Percentiles rank a stretch among this genome's conserved stretches.
Evolutionary conservation across 2,329 filamentous ascomycete genomes (phyloP).

Genomic region (Pseudogymnoascus sp.): DNA sequence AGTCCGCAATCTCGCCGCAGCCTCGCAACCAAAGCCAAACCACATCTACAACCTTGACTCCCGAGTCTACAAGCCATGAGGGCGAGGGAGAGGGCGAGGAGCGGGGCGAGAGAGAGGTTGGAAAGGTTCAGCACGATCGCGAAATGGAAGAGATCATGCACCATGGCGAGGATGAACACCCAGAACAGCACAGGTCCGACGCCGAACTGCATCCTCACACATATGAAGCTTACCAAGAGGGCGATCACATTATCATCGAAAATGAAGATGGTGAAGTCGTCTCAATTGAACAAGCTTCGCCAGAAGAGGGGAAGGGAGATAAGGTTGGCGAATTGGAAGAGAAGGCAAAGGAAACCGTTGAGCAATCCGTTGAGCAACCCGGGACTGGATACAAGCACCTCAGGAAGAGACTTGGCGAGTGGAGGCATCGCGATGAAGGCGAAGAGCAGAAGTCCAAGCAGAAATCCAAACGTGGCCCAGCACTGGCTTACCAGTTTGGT

Average conservation of each 20-base stretch:
- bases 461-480: constrained; percentile 55
- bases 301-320: constrained; percentile 19
- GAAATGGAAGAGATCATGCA: constrained; percentile 29
- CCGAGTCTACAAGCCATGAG: constrained; percentile 20
- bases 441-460: constrained; percentile 26
- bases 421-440: constrained; percentile 33
- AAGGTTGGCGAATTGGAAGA: constrained; percentile 19
- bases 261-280: constrained; percentile 82
- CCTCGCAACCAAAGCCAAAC: constrained; percentile 23
- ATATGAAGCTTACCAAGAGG: constrained; percentile 73
- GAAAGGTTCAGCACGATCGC: constrained; percentile 27
- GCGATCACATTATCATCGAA: constrained; percentile 70
- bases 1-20: constrained; percentile 78
- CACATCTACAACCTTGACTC: constrained; percentile 25
- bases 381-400: constrained; percentile 14
- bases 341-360: constrained; percentile 21
- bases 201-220: constrained; percentile 25
- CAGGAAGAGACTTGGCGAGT: constrained; percentile 18
- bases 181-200: constrained; percentile 22
- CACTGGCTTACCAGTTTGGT: constrained; percentile 77
- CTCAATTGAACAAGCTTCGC: constrained; percentile 49
- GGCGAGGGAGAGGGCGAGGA: constrained; percentile 27
- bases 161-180: constrained; percentile 28
- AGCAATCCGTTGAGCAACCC: constrained; percentile 22
- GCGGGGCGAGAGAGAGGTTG: constrained; percentile 17